Evolutionary conservation across 305 asterid genomes (phyloP).

Genomic region (Petunia hybrid): DNA sequence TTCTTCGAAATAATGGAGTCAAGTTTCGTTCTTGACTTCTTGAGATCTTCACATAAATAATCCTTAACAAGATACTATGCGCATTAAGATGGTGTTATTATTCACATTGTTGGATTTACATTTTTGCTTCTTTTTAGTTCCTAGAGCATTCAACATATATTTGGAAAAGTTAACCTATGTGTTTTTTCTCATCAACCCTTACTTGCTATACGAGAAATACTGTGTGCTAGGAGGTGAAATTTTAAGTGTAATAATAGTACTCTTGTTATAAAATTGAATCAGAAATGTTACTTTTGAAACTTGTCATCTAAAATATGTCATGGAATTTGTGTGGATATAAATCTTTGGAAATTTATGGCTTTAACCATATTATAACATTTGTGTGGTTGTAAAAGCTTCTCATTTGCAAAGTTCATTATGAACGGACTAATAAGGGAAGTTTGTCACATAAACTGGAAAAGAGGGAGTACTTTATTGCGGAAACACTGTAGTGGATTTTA

Average conservation of each 20-base stretch:
- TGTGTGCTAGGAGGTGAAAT: background rate
- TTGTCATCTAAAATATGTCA: too few relatives aligned
- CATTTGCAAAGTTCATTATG: too few relatives aligned
- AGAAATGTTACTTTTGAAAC: too few relatives aligned
- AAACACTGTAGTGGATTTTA: too few relatives aligned
- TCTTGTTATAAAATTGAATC: too few relatives aligned
- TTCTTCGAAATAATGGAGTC: conserved; percentile 8
- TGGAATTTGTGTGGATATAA: too few relatives aligned
- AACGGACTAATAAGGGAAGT: too few relatives aligned
- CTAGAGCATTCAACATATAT: background rate
- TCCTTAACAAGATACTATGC: background rate
- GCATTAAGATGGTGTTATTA: background rate
- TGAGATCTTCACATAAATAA: background rate
- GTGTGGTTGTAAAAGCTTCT: too few relatives aligned
- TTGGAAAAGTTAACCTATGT: background rate
- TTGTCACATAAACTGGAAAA: too few relatives aligned
- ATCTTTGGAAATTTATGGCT: too few relatives aligned
- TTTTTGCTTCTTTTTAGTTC: background rate
- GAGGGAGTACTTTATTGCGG: too few relatives aligned
- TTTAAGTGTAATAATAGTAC: background rate
- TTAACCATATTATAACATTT: too few relatives aligned
- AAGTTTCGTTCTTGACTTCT: background rate
- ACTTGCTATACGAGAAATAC: background rate
- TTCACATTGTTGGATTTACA: background rate
- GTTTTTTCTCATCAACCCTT: conserved; percentile 10